Conservation (phyloP, 495 filamentous ascomycete genomes). For the Neurospora pannonica region DNA sequence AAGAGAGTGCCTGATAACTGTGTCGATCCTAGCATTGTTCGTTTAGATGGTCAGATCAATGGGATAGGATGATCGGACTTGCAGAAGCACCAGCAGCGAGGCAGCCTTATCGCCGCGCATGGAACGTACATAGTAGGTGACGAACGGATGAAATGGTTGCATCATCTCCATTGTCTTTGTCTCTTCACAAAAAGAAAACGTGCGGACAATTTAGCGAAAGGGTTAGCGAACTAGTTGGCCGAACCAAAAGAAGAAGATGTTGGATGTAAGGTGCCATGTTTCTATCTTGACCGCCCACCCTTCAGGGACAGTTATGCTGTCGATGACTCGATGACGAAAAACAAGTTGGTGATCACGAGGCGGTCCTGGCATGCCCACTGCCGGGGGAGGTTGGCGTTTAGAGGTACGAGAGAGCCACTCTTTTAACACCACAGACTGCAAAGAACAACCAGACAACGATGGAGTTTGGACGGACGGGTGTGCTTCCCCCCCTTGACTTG, state of each 20-base stretch:
- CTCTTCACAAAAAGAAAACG: neutral
- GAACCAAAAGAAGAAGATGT: neutral
- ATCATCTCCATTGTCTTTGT: neutral
- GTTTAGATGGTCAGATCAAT: neutral
- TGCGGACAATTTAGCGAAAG: neutral
- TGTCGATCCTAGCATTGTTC: neutral
- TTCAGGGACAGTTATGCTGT: neutral
- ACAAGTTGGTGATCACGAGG: conserved; percentile 20
- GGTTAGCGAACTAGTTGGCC: neutral
- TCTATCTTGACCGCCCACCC: neutral
- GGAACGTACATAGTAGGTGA: neutral
- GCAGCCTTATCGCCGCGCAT: neutral
- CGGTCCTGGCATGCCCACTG: neutral
- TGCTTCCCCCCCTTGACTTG: neutral
- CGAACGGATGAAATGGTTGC: neutral
- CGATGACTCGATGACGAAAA: conserved; percentile 21
- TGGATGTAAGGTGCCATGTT: neutral
- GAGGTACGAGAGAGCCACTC: neutral
- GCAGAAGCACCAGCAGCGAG: neutral
- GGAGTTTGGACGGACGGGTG: too few species aligned
- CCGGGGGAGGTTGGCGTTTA: neutral
- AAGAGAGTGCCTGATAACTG: neutral
- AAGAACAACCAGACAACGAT: too few species aligned
- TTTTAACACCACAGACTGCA: neutral
- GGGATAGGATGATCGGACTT: neutral